Base-by-base conservation (phyloP, 805 yeast species). In the Metschnikowia lochheadii region DNA sequence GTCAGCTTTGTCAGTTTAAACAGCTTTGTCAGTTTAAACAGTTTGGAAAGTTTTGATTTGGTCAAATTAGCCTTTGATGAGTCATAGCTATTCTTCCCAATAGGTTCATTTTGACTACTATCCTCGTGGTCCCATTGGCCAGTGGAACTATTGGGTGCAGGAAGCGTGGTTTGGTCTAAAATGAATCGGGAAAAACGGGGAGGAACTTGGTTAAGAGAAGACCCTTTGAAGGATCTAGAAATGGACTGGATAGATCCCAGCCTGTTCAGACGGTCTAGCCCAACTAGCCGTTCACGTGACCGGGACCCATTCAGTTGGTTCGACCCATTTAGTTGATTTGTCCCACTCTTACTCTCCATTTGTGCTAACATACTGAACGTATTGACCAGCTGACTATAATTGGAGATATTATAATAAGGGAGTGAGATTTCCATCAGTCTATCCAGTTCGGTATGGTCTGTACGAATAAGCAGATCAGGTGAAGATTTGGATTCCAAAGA, bases 131-230 rank as follows among this genome's bases (percentile, higher is more conserved):
- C 44, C 23, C 29, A 20, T 6, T n/a, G 44, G 17, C 11, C 45
- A 2, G 31, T 29, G 8, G 45, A 6, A 50, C 37, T 23, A 10
- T 26, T 10, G 5, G 29, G 29, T 8, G 29, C 29, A 8, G 29
- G 13, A 5, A 42, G 39, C 2, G 56, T 56, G 49, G 61, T 63
- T 53, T 73, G 76, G 47, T 70, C 70, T 41, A 64, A 52, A 14
- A 73, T 69, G 53, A 73, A 71, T 45, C 67, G 71, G 7, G 77
- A 72, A 47, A 73, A 73, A 40, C 73, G 56, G 33, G 62, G 65
- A 3, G 78, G 78, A 8, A 73, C 74, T 47, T 66, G 76, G 56
- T 70, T 67, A 57, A 57, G 49, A 29, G 43, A 40, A 11, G 43
- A 10, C 10, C 7, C 21, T n/a, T 21, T 40, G 13, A 40, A 15